Percentiles rank a stretch among this genome's conserved stretches.
Evolutionary conservation across 1,284 basidiomycete genomes (phyloP).

Genomic region (Ganoderma multipileum): DNA sequence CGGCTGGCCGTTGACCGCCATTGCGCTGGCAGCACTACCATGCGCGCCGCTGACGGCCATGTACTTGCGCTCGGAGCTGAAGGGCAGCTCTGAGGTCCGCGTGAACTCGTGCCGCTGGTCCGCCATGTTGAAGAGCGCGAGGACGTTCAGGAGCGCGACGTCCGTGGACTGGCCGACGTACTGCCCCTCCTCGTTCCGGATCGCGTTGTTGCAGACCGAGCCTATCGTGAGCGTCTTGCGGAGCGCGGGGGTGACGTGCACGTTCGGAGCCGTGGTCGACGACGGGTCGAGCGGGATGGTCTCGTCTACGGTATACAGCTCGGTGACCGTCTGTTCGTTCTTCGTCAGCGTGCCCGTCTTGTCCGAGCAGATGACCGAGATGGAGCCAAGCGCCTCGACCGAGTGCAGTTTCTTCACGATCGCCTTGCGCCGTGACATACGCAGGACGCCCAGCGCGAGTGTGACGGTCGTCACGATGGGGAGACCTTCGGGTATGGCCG

Average conservation of each 20-base stretch:
- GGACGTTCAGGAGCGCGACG: conserved; percentile 88
- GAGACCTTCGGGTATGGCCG: conserved; percentile 96
- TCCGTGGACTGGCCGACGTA: conserved; percentile 94
- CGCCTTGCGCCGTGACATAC: conserved; percentile 94
- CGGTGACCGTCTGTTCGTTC: conserved; percentile 95
- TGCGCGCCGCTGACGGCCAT: conserved; percentile 88
- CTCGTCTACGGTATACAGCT: conserved; percentile 89
- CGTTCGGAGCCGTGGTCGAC: conserved; percentile 37
- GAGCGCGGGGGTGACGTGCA: conserved; percentile 58
- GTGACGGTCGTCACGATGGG: conserved; percentile 99
- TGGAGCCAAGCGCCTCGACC: conserved; percentile 93
- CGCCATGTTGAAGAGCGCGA: conserved; percentile 72
- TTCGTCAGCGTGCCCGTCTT: conserved; percentile 98
- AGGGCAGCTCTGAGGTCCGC: conserved; percentile 83
- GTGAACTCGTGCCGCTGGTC: conserved; percentile 82
- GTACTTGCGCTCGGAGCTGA: conserved; percentile 92
- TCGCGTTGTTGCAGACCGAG: conserved; percentile 77
- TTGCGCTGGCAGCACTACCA: conserved; percentile 44
- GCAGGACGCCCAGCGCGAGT: conserved; percentile 90
- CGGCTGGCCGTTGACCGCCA: conserved; percentile 43
- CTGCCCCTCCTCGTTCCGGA: conserved; percentile 73
- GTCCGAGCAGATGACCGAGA: conserved; percentile 96
- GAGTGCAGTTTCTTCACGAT: conserved; percentile 98
- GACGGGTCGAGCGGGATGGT: conserved; percentile 69
- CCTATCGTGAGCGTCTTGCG: conserved; percentile 71